Evolutionary conservation across 257 asterid genomes (phyloP).

Genomic region (Gardenia jasminoides): DNA sequence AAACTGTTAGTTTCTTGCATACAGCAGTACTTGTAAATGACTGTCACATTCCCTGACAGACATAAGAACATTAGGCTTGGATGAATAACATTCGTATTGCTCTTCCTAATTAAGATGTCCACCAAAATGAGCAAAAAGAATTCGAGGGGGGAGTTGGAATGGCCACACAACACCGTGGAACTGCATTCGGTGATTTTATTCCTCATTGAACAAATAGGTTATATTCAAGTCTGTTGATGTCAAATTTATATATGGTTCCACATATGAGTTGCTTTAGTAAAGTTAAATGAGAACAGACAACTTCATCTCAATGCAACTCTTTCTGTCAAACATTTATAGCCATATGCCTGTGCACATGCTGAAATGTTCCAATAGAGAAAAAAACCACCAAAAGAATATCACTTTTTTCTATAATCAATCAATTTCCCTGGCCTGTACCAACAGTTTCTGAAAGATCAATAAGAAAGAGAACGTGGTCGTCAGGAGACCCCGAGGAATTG

Average conservation of each 20-base stretch:
- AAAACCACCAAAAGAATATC: neutral
- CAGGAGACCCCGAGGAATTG: constrained; percentile 61
- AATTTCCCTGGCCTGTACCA: neutral
- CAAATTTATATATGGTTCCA: neutral
- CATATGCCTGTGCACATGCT: neutral
- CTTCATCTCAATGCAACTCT: neutral
- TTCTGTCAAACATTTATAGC: neutral
- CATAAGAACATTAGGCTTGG: neutral
- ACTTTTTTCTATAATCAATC: neutral
- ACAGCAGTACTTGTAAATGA: neutral
- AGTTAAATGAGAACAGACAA: neutral
- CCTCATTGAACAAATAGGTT: neutral
- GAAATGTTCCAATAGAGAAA: neutral
- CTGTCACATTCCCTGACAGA: neutral
- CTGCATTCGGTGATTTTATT: too few relatives aligned
- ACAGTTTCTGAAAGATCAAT: neutral
- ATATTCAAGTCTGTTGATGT: too few relatives aligned
- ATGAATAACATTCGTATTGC: neutral
- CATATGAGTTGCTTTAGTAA: neutral
- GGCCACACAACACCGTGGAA: neutral
- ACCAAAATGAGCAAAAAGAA: neutral
- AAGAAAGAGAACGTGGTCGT: neutral
- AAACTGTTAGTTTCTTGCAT: too few relatives aligned
- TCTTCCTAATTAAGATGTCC: neutral
- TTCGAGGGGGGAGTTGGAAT: neutral